Base-by-base conservation (phyloP, 495 filamentous ascomycete species). In the Aspergillus saccharolyticus region DNA sequence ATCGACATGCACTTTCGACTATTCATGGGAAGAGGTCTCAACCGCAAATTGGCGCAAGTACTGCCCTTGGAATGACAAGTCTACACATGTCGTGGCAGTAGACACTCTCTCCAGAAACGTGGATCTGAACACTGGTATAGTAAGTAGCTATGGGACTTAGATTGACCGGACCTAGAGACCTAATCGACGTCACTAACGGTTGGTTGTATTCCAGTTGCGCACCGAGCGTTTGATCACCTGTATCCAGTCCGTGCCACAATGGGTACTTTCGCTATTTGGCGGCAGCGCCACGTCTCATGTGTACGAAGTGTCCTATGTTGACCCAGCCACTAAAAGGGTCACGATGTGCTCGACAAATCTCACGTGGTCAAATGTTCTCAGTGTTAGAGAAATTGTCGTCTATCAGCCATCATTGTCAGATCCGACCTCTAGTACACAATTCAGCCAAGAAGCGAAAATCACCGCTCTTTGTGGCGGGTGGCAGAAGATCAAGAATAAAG, bases 11-110 rank as follows among this genome's bases (percentile, higher is more conserved):
- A 90, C 89, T 19, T 97, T 97, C 76, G 82, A 96, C 72, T 98
- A 98, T 79, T 91, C 91, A 22, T 98, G 94, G 93, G 88, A 92
- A 63, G 95, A 97, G 72, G 95, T 97, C 33, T 96, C 91, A n/a
- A 90, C 90, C n/a, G 90, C 88, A 63, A 98, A 97, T 81, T 98
- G 94, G 94, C 85, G 86, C 50, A 98, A 98, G 74, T 98, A 98
- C 78, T 95, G 89, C 70, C 91, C 92, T 30, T 97, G 94, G 94
- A 98, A 98, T 75, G 84, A 96, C 62, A 91, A 95, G 72, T 89
- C 87, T 1, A 89, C 89, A 24, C 94, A 98, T 70, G 94, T 98
- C 47, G 80, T 96, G 54, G 91, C 89, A 61, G 95, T 97, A 58
- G 94, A 98, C 74, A 97, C 93, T 4, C 70, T 98, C 55, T 87